Percentiles rank a stretch among this genome's conserved stretches.
Evolutionary conservation across 2,329 filamentous ascomycete genomes (phyloP).

Genomic region (Scedosporium apiospermum): DNA sequence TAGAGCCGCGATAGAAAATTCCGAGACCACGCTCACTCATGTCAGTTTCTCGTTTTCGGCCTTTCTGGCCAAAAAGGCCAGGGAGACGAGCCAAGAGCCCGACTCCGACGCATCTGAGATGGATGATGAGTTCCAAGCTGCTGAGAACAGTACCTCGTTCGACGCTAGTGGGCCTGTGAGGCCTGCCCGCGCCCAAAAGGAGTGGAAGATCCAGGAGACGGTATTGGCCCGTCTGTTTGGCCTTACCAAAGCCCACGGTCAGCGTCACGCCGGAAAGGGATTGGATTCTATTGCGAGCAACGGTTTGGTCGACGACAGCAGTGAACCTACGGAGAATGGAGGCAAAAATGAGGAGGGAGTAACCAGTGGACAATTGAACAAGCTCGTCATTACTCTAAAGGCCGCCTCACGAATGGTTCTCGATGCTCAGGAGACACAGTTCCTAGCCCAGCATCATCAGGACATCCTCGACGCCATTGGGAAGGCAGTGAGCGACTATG

Average conservation of each 20-base stretch:
- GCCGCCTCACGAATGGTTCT: background rate
- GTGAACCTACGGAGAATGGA: background rate
- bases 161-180: slow-evolving; percentile 25
- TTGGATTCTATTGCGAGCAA: background rate
- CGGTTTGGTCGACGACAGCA: background rate
- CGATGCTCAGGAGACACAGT: background rate
- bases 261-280: too few species aligned
- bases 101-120: slow-evolving; percentile 41
- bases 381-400: background rate
- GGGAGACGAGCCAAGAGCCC: slow-evolving; percentile 25
- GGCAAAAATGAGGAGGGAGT: background rate
- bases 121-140: slow-evolving; percentile 44
- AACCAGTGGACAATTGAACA: background rate
- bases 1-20: slow-evolving; percentile 44
- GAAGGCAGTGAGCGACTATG: slow-evolving; percentile 40
- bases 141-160: slow-evolving; percentile 19
- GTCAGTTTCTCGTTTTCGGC: slow-evolving; percentile 52
- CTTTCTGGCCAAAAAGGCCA: slow-evolving; percentile 32
- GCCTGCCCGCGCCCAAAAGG: slow-evolving; percentile 34
- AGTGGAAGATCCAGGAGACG: slow-evolving; percentile 44
- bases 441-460: background rate
- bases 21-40: slow-evolving; percentile 41
- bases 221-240: slow-evolving; percentile 44
- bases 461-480: slow-evolving; percentile 41
- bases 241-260: slow-evolving; percentile 22